These are phyloP conservation scores for Cutaneotrichosporon sp. DNA, from an alignment of 1,284 basidiomycete genomes.

Conservation along the genomic window DNA sequence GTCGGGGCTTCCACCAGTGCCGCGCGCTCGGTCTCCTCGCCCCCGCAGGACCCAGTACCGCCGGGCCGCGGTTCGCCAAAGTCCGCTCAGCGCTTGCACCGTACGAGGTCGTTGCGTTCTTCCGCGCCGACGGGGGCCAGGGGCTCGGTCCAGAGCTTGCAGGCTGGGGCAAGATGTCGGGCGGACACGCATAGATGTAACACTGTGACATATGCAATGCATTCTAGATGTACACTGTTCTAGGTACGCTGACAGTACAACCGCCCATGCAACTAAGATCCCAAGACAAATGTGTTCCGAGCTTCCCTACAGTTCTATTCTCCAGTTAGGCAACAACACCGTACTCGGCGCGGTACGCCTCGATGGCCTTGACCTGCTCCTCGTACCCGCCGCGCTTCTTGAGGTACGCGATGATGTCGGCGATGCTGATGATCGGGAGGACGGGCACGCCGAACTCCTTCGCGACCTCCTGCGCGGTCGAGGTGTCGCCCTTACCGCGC, in stretches of 20 bases:
- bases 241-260: no score
- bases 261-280: no score
- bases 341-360: constrained; percentile 72
- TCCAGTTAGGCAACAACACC: constrained; percentile 52
- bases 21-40: constrained; percentile 36
- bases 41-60: constrained; percentile 27
- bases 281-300: not conserved
- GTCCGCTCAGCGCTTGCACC: constrained; percentile 40
- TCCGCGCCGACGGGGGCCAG: constrained; percentile 40
- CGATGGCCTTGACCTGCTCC: constrained; percentile 69
- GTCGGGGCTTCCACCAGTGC: constrained; percentile 42
- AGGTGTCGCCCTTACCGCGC: constrained; percentile 60
- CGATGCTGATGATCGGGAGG: constrained; percentile 73
- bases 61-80: constrained; percentile 38
- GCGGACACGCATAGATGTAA: constrained; percentile 37
- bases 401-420: constrained; percentile 80
- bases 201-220: not conserved
- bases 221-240: not conserved
- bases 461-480: constrained; percentile 82
- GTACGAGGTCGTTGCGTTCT: constrained; percentile 46
- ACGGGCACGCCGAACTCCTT: constrained; percentile 62
- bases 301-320: not conserved
- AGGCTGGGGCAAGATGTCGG: constrained; percentile 45
- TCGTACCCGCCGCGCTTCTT: constrained; percentile 59
- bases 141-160: constrained; percentile 42